Conservation (phyloP, 2,329 filamentous ascomycete genomes). For the Neofusicoccum parvum region DNA sequence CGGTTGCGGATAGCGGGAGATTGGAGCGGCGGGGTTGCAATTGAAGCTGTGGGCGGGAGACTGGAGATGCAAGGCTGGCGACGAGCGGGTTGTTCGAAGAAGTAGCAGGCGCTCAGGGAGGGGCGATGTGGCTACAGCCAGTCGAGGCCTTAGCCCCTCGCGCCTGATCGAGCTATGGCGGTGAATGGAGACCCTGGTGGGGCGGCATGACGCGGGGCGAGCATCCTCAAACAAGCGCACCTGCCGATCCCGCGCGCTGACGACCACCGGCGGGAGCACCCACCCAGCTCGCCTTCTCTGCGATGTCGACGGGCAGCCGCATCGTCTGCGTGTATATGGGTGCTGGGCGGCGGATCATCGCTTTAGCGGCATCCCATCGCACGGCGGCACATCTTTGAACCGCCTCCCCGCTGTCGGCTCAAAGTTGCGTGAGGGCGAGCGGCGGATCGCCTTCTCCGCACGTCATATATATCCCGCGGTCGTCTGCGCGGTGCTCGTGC, state of each 20-base stretch:
- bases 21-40: background rate
- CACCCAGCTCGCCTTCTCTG: background rate
- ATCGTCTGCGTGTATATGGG: too few species aligned
- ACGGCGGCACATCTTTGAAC: constrained; percentile 12
- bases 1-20: background rate
- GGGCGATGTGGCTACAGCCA: constrained; percentile 8
- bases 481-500: background rate
- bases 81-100: background rate
- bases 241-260: constrained; percentile 2
- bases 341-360: background rate
- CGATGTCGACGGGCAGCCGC: background rate
- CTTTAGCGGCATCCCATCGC: background rate
- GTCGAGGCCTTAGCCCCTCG: constrained; percentile 9
- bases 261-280: background rate
- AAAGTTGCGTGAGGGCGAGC: background rate
- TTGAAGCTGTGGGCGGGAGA: background rate
- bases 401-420: background rate
- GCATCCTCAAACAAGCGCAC: constrained; percentile 12
- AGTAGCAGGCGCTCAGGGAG: background rate
- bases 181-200: constrained; percentile 15
- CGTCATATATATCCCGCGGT: background rate
- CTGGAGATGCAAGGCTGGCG: background rate
- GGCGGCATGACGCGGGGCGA: constrained; percentile 14
- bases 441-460: constrained; percentile 1
- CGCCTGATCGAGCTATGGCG: background rate